Evolutionary conservation across 2,329 filamentous ascomycete species (phyloP).

Genomic region (Meredithiella fracta): DNA sequence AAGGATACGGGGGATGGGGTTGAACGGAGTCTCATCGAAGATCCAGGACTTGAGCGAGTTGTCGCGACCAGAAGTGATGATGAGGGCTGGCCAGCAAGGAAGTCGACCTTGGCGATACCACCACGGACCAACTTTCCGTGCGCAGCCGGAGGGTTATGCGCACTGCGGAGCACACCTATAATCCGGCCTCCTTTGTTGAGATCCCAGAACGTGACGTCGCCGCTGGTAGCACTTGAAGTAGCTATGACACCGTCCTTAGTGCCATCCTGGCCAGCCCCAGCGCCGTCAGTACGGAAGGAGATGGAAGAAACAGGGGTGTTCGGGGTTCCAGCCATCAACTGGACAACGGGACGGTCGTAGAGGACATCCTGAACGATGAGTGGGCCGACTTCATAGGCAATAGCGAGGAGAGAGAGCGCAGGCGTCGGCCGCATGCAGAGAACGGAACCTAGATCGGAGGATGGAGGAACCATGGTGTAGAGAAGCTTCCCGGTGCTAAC

Average conservation of each 20-base stretch:
- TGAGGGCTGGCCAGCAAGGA: constrained; percentile 77
- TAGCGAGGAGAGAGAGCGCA: constrained; percentile 68
- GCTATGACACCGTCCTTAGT: constrained; percentile 83
- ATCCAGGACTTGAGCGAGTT: constrained; percentile 95
- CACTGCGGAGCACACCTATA: constrained; percentile 70
- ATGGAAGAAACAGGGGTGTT: constrained; percentile 61
- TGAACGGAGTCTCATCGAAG: constrained; percentile 83
- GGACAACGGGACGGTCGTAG: constrained; percentile 55
- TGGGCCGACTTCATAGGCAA: constrained; percentile 68
- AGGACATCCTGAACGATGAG: constrained; percentile 70
- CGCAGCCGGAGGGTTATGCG: constrained; percentile 59
- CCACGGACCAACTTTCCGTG: constrained; percentile 43
- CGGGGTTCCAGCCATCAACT: constrained; percentile 48
- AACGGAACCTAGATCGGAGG: constrained; percentile 58
- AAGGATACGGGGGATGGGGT: constrained; percentile 65
- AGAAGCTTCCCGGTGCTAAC: constrained; percentile 80
- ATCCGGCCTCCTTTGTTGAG: constrained; percentile 76
- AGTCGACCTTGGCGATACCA: constrained; percentile 76
- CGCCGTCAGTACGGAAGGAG: constrained; percentile 75
- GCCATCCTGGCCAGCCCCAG: constrained; percentile 78
- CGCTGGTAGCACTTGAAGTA: constrained; percentile 60
- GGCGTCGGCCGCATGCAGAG: constrained; percentile 74
- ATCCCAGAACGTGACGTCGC: constrained; percentile 93
- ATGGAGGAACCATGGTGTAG: constrained; percentile 71
- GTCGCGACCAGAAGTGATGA: constrained; percentile 79